A percentile compares a stretch with the other conserved stretches of the same genome.
phyloP scores from a whole-genome alignment of 257 asterid genomes.

The Solanum piurae region DNA sequence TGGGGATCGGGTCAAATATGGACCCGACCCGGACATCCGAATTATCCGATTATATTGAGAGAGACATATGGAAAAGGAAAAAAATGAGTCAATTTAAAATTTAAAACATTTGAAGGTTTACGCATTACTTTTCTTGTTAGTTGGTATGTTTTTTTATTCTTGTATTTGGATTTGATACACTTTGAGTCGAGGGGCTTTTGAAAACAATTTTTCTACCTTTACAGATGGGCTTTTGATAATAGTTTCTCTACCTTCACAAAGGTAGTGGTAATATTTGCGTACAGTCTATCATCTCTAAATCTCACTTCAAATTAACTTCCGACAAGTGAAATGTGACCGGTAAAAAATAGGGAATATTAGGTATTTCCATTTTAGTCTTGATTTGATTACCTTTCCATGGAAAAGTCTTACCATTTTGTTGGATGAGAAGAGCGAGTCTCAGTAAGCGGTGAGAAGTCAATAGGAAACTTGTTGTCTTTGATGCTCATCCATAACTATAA shows the following conservation, averaged over 20 bases:
- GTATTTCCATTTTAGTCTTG: background rate
- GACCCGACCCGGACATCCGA: background rate
- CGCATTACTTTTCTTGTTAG: background rate
- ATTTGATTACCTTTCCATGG: background rate
- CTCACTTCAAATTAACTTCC: too few species aligned
- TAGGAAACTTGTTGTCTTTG: background rate
- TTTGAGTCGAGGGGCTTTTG: accelerated
- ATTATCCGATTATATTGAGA: background rate
- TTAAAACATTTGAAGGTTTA: background rate
- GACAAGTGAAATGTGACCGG: background rate
- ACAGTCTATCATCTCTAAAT: too few species aligned
- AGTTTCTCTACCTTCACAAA: accelerated
- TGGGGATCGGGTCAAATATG: background rate
- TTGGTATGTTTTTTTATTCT: background rate
- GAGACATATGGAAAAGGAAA: too few species aligned
- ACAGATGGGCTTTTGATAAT: accelerated
- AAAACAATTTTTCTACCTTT: background rate
- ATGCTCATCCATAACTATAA: too few species aligned
- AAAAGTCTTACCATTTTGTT: background rate
- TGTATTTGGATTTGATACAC: accelerated
- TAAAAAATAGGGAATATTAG: too few species aligned
- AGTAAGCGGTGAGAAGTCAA: background rate
- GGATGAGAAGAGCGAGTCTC: background rate
- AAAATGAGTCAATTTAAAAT: too few species aligned
- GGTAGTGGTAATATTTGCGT: too few species aligned